Evolutionary conservation across 768 basidiomycete species (phyloP).

Genomic region (Agaricus blazei): DNA sequence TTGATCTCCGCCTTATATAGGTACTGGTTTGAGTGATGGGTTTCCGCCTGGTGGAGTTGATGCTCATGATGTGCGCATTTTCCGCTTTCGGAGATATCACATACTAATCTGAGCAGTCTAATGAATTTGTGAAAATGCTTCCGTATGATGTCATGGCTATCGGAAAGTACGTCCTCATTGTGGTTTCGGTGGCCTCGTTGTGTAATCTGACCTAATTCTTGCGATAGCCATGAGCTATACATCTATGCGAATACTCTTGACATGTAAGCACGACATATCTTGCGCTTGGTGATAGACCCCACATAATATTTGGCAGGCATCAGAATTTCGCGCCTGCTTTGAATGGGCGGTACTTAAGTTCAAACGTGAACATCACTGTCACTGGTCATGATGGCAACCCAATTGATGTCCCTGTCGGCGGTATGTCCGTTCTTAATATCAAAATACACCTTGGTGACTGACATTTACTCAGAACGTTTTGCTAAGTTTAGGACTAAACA

Average conservation of each 20-base stretch:
- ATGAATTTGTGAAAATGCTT: constrained; percentile 65
- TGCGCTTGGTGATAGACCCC: not conserved
- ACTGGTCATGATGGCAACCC: constrained; percentile 33
- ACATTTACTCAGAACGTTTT: constrained; percentile 40
- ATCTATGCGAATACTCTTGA: constrained; percentile 61
- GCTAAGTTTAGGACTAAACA: constrained; percentile 70
- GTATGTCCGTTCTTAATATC: constrained; percentile 14
- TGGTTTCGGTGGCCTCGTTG: too few relatives aligned
- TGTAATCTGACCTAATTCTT: not conserved
- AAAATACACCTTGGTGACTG: not conserved
- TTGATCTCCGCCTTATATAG: constrained; percentile 24
- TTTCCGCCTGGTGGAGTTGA: constrained; percentile 66
- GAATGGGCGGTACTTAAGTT: constrained; percentile 73
- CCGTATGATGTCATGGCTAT: constrained; percentile 83
- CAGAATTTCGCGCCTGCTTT: constrained; percentile 62
- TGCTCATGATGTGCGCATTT: constrained; percentile 54
- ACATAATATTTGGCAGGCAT: constrained; percentile 31
- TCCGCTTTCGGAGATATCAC: not conserved
- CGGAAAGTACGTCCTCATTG: constrained; percentile 59
- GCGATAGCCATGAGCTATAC: constrained; percentile 74
- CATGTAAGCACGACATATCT: constrained; percentile 36
- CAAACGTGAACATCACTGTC: constrained; percentile 83
- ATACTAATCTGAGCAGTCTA: constrained; percentile 40
- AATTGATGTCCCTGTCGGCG: constrained; percentile 33
- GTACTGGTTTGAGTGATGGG: constrained; percentile 76